A percentile compares a stretch with the other conserved stretches of the same genome.
Conservation (phyloP, 768 basidiomycete species). For the Mycena belliarum region DNA sequence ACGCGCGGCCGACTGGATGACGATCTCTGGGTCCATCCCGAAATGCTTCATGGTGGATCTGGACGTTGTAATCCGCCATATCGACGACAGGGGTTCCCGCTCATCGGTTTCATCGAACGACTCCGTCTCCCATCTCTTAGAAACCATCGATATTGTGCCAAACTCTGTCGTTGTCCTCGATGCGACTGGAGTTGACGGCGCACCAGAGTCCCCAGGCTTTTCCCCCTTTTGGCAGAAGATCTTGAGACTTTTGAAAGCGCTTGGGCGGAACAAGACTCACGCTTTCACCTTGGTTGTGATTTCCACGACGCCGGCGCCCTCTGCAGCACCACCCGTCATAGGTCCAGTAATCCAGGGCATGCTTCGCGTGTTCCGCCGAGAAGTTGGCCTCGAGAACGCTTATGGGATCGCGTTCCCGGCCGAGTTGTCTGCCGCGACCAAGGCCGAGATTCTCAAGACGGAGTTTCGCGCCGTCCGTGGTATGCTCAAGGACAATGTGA, state of each 20-base stretch:
- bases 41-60: neutral
- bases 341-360: conserved; percentile 30
- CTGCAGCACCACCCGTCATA: neutral
- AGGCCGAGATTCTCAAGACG: neutral
- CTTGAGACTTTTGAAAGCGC: conserved; percentile 11
- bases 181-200: neutral
- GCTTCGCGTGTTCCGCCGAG: conserved; percentile 31
- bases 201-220: conserved; percentile 8
- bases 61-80: neutral
- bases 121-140: neutral
- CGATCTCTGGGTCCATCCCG: neutral
- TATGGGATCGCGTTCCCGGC: conserved; percentile 5
- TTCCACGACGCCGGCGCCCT: neutral
- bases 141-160: neutral
- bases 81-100: neutral
- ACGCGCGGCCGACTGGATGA: neutral
- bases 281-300: conserved; percentile 7
- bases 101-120: no score
- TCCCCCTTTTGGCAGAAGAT: conserved; percentile 7
- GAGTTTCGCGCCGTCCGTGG: neutral
- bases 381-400: conserved; percentile 23
- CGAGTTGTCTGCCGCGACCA: neutral
- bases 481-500: neutral
- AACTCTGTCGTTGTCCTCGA: conserved; percentile 3
- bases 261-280: neutral